Evolutionary conservation across 1,139 yeast genomes (phyloP), one percentile per base, ranked within the genome.

Genomic region (Yamadazyma diddensiae): DNA sequence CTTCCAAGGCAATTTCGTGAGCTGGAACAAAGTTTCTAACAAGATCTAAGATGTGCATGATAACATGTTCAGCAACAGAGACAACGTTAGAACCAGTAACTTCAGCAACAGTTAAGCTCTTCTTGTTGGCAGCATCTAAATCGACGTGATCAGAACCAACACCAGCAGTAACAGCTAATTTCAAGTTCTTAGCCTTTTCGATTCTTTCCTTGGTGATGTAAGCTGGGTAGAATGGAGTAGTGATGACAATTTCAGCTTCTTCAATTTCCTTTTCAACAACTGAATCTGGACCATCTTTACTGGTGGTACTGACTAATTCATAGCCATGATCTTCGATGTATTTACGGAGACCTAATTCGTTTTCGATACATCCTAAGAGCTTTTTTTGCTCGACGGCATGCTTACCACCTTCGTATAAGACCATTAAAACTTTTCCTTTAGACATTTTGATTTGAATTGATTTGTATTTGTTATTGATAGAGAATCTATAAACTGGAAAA

Each of bases 101-200:
- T 61, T 83, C 94, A 33, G 79, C 64, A 15, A 84, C 94, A 12
- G 83, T 71, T 49, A 84, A 74, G 30, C 67, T 70, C 34, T 59
- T 55, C 50, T 76, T 75, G 55, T 82, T 81, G 45, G 88, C 87
- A 45, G 85, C 85, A 45, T 71, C 70, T 50, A 84, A 70, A 50
- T 83, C 94, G 42, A 83, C 68, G 57, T 84, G 94, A 55, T 84
- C 94, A 9, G 87, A 79, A 6, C 94, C 94, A 40, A 84, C 90
- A 46, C 94, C 94, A 6, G 94, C 94, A 33, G 92, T 84, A 48
- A 83, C 67, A 43, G 82, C 70, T 37, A 81, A 55, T 64, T 82
- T 83, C 59, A 84, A 72, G 42, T 83, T 82, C 53, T 80, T 79
- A 30, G 94, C 92, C 53, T 76, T 74, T 32, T 62, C 78, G 43